Percentiles rank a stretch among this genome's conserved stretches.
These are phyloP conservation scores for Solanum hybrid DNA, from an alignment of 305 asterid species.

Conservation along the genomic window DNA sequence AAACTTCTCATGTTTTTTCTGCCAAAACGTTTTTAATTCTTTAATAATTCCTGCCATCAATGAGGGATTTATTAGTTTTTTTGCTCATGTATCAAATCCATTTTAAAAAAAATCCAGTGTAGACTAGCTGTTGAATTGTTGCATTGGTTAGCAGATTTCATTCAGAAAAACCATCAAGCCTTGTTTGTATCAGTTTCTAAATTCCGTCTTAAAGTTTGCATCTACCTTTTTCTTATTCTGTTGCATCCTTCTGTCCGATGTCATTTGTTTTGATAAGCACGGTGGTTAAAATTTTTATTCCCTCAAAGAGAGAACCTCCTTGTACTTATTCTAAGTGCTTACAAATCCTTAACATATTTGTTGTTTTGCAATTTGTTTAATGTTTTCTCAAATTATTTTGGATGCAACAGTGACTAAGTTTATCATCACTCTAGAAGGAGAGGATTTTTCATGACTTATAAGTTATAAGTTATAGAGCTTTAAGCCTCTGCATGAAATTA, in stretches of 20 bases:
- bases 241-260: neutral
- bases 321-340: neutral
- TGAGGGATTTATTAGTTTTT: neutral
- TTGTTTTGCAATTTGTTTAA: neutral
- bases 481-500: neutral
- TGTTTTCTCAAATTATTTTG: neutral
- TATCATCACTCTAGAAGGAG: neutral
- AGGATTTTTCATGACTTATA: neutral
- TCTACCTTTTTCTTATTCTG: neutral
- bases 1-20: neutral
- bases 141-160: neutral
- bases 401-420: neutral
- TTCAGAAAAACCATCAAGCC: neutral
- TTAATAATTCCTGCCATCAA: neutral
- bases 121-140: neutral
- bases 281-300: neutral
- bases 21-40: neutral
- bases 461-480: neutral
- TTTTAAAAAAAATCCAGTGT: neutral
- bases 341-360: neutral
- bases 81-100: neutral
- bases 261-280: neutral
- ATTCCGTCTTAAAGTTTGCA: neutral
- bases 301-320: neutral
- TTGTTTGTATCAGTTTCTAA: neutral